Base-by-base conservation (phyloP, 2,329 filamentous ascomycete species). In the Onygenales sp. region DNA sequence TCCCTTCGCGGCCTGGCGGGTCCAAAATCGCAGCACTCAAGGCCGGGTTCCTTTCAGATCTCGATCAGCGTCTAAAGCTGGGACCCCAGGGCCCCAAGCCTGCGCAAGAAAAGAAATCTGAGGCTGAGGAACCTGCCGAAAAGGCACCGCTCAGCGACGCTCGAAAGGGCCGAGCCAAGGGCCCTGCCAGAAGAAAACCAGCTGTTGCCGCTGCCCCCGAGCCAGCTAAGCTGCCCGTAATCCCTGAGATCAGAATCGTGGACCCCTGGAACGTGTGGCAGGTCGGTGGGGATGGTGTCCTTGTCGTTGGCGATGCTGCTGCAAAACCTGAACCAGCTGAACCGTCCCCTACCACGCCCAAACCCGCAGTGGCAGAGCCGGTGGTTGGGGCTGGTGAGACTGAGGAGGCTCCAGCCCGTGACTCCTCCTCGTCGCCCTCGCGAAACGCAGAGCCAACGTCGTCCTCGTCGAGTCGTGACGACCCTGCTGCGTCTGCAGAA, bases 21-120 rank as follows among this genome's bases (percentile, higher is more conserved):
- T 82, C 83, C 62, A 97, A 97, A 74, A 94, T 98, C 66, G 89
- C 91, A 13, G 87, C 88, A 27, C 75, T 98, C 34, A 90, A 95
- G 70, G 88, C 88, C 39, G 89, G 88, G 2, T 97, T 98, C 69
- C 83, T 98, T 79, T 90, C 84, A 44, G 92, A 97, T 64, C 75
- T 98, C 42, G 95, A 97, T 70, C 91, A 89, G 62, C 86, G 90
- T 48, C 76, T 98, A 32, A 85, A 89, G 65, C 73, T 95, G 37
- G 93, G 93, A 1, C 92, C 91, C n/a, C 84, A 88, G 61, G 82
- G 78, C 8, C 63, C 63, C 45, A 91, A 89, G 74, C 86, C 87
- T 59, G 85, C 87, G 63, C 85, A 91, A 58, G 72, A 76, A 9
- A 72, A 76, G 11, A 77, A 83, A 51, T 78, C 82, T 53, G 79